A percentile compares a stretch with the other conserved stretches of the same genome.
phyloP scores from a whole-genome alignment of 129 eudicot genomes.

The Chrysanthemum lavandulifolium region DNA sequence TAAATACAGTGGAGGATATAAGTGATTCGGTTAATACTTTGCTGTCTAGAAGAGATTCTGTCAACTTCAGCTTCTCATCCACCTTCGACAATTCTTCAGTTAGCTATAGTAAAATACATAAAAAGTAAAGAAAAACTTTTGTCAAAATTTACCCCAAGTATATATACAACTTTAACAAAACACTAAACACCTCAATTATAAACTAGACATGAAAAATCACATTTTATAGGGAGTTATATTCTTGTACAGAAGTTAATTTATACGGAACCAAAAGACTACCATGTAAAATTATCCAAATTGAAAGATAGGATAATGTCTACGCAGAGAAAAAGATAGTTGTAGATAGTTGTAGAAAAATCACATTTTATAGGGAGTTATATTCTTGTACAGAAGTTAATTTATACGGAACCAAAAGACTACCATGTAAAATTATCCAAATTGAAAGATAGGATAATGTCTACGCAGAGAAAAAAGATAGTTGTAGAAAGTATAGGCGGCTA shows the following conservation, averaged over 20 bases:
- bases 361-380: not conserved
- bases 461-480: not conserved
- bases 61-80: slow-evolving; percentile 85
- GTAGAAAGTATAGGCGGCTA: slow-evolving; percentile 1
- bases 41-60: slow-evolving; percentile 87
- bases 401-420: slow-evolving; percentile 13
- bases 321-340: not conserved
- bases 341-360: too few relatives aligned
- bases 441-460: slow-evolving; percentile 5
- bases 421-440: not conserved
- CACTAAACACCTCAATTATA: not conserved
- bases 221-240: not conserved
- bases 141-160: slow-evolving; percentile 30
- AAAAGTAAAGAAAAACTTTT: slow-evolving; percentile 11
- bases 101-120: slow-evolving; percentile 40
- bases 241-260: slow-evolving; percentile 11
- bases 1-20: slow-evolving; percentile 19
- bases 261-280: slow-evolving; percentile 14
- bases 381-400: slow-evolving; percentile 14
- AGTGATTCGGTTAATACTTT: slow-evolving; percentile 44
- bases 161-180: slow-evolving; percentile 5
- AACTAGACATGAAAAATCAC: not conserved
- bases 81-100: slow-evolving; percentile 77
- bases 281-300: not conserved
- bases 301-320: slow-evolving; percentile 4